Percentiles rank a stretch among this genome's conserved stretches.
phyloP scores from a whole-genome alignment of 2,329 filamentous ascomycete species.

The Teratosphaeria pseudoeucalypti region DNA sequence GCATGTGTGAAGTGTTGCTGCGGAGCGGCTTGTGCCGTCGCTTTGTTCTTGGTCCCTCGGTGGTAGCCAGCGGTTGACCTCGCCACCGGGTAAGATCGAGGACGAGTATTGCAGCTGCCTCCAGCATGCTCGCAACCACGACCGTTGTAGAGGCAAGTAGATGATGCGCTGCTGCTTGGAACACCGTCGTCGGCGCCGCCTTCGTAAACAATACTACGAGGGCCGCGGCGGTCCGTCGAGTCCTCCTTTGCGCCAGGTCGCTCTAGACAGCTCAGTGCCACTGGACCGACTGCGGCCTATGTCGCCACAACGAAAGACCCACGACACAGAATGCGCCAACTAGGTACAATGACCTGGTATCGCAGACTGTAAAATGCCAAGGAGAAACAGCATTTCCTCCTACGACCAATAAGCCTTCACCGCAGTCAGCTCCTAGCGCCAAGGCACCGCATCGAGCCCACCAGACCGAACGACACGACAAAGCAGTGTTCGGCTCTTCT shows the following conservation, averaged over 20 bases:
- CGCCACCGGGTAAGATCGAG: not conserved
- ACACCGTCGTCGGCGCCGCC: not conserved
- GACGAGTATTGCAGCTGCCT: not conserved
- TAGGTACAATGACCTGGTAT: not conserved
- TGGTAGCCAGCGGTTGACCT: not conserved
- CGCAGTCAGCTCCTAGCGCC: not conserved
- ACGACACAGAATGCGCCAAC: no score
- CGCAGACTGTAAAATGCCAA: not conserved
- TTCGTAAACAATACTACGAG: not conserved
- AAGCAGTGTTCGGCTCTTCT: no score
- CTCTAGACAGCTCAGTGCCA: not conserved
- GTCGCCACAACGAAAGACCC: not conserved
- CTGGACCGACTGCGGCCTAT: not conserved
- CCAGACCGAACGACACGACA: not conserved
- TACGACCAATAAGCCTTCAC: not conserved
- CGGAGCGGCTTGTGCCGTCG: not conserved
- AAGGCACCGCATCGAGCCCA: not conserved
- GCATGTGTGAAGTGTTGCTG: not conserved
- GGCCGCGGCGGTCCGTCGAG: not conserved
- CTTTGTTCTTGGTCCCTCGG: not conserved
- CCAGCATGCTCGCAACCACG: not conserved
- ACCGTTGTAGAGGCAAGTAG: not conserved
- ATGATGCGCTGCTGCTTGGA: not conserved
- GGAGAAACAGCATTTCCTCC: not conserved
- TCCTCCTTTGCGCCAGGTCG: not conserved